Evolutionary conservation across 768 basidiomycete species (phyloP), one percentile per base, ranked within the genome.

Genomic region (Tulasnella sp.): DNA sequence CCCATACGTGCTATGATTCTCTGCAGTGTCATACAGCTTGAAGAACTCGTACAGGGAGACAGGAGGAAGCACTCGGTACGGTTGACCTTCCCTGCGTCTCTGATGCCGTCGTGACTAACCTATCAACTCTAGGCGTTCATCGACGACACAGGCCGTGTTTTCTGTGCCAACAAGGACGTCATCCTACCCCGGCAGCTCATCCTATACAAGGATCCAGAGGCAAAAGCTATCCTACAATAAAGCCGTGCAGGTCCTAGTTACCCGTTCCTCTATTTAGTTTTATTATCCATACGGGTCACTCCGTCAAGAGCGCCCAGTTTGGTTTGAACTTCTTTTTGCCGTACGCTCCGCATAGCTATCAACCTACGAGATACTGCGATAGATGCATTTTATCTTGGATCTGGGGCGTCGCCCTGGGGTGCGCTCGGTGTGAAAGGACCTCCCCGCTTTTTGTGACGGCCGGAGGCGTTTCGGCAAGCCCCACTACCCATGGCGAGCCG

Each of bases 171-270:
- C n/a, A 75, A 75, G 55, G 74, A 75, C 29, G 37, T 55, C 13
- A 55, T 75, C 48, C 42, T 75, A 11, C 74, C 74, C 15, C 42
- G 74, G 2, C 74, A 75, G 32, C 26, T 75, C 1, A 61, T 75
- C 44, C 5, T 75, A 7, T 75, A 75, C 48, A 51, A 75, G 4
- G 13, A 5, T 23, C 32, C 70, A 42, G 70, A 71, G 23, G 9
- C 70, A 20, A 42, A 13, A 23, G 18, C 70, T 9, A 57, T 57
- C 55, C 13, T 57, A 3, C 26, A 23, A 9, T 57, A 18, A 57
- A 9, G 23, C 9, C 23, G 23, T 20, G 13, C 55, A 23, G 55
- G 55, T 1, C 9, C 55, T 18, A 3, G 23, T 26, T 9, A 35
- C 26, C 55, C 9, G 6, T 6, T 57, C 20, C 16, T 57, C 16